A percentile compares a stretch with the other conserved stretches of the same genome.
phyloP scores from a whole-genome alignment of 202 grass and related monocot species.

The Hordeum pubiflorum region DNA sequence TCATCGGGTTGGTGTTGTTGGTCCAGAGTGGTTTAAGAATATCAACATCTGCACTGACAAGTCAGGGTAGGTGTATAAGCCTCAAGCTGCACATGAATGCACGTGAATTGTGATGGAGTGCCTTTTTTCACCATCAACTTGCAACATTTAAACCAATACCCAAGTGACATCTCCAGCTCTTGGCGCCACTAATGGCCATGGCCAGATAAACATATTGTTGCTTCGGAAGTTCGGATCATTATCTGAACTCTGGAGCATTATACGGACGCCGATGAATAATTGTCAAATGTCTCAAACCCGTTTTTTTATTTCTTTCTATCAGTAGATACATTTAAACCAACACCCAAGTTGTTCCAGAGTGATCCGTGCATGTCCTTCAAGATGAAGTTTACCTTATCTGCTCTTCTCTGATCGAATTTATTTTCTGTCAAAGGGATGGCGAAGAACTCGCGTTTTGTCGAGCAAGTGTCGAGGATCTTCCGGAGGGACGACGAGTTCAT shows the following conservation, averaged over 20 bases:
- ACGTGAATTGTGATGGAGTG: neutral
- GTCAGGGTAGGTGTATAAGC: too few relatives aligned
- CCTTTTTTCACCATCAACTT: too few relatives aligned
- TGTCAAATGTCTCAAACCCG: too few relatives aligned
- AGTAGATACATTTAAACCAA: too few relatives aligned
- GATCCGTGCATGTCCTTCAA: neutral
- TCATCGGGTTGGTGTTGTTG: neutral
- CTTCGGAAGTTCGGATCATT: too few relatives aligned
- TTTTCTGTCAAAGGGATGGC: neutral
- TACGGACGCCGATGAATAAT: neutral
- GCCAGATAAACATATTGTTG: too few relatives aligned
- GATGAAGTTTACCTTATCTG: neutral
- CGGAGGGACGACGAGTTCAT: conserved; percentile 56
- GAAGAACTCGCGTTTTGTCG: conserved; percentile 51
- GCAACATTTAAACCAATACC: too few relatives aligned
- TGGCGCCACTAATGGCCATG: too few relatives aligned
- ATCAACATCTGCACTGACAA: too few relatives aligned
- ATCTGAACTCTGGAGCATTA: neutral
- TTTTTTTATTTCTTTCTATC: too few relatives aligned
- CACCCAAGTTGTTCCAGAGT: neutral
- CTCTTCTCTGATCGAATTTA: neutral
- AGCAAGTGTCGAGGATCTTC: conserved; percentile 50
- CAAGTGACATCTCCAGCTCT: too few relatives aligned
- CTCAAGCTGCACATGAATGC: neutral
- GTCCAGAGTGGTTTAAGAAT: too few relatives aligned